Conservation (phyloP, 495 filamentous ascomycete species). For the Aspergillus steynii region DNA sequence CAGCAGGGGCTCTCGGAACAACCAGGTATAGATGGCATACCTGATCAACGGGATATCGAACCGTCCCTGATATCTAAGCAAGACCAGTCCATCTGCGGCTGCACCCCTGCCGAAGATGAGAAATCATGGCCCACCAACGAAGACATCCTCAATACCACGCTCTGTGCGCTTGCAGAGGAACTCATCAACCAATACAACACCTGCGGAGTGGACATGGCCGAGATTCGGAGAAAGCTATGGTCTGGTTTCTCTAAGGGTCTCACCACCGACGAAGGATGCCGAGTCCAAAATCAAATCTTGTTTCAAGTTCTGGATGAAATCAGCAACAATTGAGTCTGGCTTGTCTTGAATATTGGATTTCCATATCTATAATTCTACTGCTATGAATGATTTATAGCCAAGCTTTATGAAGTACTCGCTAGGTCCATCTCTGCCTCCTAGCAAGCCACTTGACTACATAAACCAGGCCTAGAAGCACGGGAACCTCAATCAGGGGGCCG, state of each 20-base stretch:
- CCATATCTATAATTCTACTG: neutral
- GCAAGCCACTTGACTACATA: constrained; percentile 69
- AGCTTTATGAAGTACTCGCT: neutral
- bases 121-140: constrained; percentile 23
- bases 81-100: constrained; percentile 32
- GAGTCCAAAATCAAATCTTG: constrained; percentile 44
- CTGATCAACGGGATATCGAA: no score
- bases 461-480: constrained; percentile 77
- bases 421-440: constrained; percentile 23
- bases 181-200: constrained; percentile 43
- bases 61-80: neutral
- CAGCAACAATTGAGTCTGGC: constrained; percentile 30
- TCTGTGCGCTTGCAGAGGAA: constrained; percentile 44
- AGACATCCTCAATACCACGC: constrained; percentile 40
- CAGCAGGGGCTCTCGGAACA: no score
- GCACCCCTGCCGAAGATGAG: constrained; percentile 17
- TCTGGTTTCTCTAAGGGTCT: constrained; percentile 35
- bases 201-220: constrained; percentile 35
- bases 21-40: no score
- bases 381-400: constrained; percentile 1
- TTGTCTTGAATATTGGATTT: constrained; percentile 6
- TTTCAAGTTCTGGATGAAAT: constrained; percentile 49
- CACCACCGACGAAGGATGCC: constrained; percentile 36
- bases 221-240: constrained; percentile 37
- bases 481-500: constrained; percentile 89